phyloP scores from a whole-genome alignment of 1,284 basidiomycete species.

The Coniferiporia weirii region DNA sequence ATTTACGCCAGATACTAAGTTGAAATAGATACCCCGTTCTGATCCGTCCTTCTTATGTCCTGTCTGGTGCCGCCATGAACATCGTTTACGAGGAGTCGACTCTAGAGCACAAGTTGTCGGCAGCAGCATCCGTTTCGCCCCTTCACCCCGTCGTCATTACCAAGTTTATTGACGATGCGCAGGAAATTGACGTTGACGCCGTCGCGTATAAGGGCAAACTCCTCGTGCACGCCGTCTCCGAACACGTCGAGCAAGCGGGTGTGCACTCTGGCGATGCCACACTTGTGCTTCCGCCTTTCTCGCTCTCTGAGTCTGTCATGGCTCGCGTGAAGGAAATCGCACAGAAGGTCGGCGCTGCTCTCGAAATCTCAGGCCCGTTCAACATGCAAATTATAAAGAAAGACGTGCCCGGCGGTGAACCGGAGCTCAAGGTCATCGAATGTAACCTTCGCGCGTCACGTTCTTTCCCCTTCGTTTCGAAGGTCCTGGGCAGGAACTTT shows the following conservation, averaged over 20 bases:
- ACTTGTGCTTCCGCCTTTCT: conserved; percentile 94
- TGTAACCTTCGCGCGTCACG: conserved; percentile 97
- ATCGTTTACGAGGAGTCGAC: conserved; percentile 91
- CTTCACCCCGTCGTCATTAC: conserved; percentile 97
- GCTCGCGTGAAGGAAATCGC: conserved; percentile 88
- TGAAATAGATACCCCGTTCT: conserved; percentile 82
- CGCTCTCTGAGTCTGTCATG: conserved; percentile 74
- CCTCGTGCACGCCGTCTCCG: conserved; percentile 94
- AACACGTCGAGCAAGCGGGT: conserved; percentile 99
- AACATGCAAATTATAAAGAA: conserved; percentile 99
- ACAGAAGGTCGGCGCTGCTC: conserved; percentile 90
- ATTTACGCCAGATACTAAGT: conserved; percentile 17
- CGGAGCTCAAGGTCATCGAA: conserved; percentile 94
- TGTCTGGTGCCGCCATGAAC: conserved; percentile 99
- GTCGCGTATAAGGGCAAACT: conserved; percentile 93
- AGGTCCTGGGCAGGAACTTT: conserved; percentile 96
- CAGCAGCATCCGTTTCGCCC: conserved; percentile 93
- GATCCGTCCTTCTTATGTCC: conserved; percentile 94
- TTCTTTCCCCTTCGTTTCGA: conserved; percentile 99
- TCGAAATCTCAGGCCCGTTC: conserved; percentile 96
- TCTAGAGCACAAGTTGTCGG: conserved; percentile 89
- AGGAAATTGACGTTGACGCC: conserved; percentile 98
- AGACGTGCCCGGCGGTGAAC: conserved; percentile 48
- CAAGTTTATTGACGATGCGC: conserved; percentile 97
- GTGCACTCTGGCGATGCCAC: conserved; percentile 99